These are phyloP conservation scores for Xylaria intraflava DNA, from an alignment of 495 filamentous ascomycete genomes.

Conservation along the genomic window DNA sequence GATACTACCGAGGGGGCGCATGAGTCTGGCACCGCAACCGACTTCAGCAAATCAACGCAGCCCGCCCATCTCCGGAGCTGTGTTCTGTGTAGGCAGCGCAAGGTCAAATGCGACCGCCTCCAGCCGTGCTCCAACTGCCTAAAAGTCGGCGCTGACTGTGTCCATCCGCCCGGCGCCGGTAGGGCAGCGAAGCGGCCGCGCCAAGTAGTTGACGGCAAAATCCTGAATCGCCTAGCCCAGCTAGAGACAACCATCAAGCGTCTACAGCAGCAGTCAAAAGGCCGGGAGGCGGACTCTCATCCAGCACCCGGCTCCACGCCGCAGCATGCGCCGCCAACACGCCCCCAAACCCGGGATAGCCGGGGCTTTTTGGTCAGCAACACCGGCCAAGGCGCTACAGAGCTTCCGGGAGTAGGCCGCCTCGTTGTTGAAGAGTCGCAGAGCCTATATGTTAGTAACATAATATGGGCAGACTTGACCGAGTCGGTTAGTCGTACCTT, in stretches of 20 bases:
- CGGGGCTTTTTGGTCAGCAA: neutral
- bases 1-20: neutral
- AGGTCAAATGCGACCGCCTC: constrained; percentile 15
- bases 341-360: neutral
- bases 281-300: neutral
- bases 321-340: neutral
- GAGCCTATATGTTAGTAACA: constrained; percentile 8
- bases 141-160: constrained; percentile 7
- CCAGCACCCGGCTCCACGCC: neutral
- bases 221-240: constrained; percentile 12
- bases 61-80: constrained; percentile 11
- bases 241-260: constrained; percentile 9
- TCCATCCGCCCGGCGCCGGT: constrained; percentile 8
- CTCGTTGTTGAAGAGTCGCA: constrained; percentile 11
- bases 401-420: constrained; percentile 4
- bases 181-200: constrained; percentile 13
- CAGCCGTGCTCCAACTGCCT: constrained; percentile 15
- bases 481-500: constrained; percentile 6
- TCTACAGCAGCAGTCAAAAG: constrained; percentile 8
- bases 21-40: neutral
- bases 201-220: constrained; percentile 5
- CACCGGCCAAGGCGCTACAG: neutral
- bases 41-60: neutral
- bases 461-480: constrained; percentile 10
- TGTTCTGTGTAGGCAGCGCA: constrained; percentile 14